Evolutionary conservation across 805 yeast species (phyloP).

Genomic region (Candida boidinii): DNA sequence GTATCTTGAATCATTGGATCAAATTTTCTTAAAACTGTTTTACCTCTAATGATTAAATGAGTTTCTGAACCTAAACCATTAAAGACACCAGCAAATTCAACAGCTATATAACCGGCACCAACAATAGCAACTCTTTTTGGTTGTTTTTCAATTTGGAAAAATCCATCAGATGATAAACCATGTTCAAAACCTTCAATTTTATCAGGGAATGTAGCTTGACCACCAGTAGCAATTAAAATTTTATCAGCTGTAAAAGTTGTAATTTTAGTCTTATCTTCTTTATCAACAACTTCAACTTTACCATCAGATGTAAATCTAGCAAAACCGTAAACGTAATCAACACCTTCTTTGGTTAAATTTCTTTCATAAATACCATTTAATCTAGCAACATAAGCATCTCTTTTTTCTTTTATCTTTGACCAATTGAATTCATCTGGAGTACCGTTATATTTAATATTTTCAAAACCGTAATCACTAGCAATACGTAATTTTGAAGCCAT

Average conservation of each 20-base stretch:
- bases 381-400: slow-evolving; percentile 85
- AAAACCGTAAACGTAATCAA: slow-evolving; percentile 78
- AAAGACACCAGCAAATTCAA: slow-evolving; percentile 93
- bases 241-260: slow-evolving; percentile 66
- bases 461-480: slow-evolving; percentile 79
- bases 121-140: slow-evolving; percentile 92
- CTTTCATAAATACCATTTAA: slow-evolving; percentile 90
- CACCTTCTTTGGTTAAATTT: slow-evolving; percentile 82
- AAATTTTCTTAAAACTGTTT: slow-evolving; percentile 80
- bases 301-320: slow-evolving; percentile 69
- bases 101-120: slow-evolving; percentile 97
- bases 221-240: slow-evolving; percentile 89
- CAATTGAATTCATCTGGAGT: slow-evolving; percentile 71
- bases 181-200: slow-evolving; percentile 70
- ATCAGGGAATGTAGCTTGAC: slow-evolving; percentile 65
- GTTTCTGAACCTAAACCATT: slow-evolving; percentile 80
- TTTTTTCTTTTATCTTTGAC: slow-evolving; percentile 70
- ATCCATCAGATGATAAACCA: slow-evolving; percentile 87
- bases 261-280: slow-evolving; percentile 46
- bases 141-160: slow-evolving; percentile 70
- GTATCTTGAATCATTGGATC: slow-evolving; percentile 75
- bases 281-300: slow-evolving; percentile 67
- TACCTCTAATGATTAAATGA: slow-evolving; percentile 83
- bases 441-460: slow-evolving; percentile 45
- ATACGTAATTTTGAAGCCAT: slow-evolving; percentile 67